Evolutionary conservation across 2,329 filamentous ascomycete species (phyloP).

Genomic region (Venturia pyrina): DNA sequence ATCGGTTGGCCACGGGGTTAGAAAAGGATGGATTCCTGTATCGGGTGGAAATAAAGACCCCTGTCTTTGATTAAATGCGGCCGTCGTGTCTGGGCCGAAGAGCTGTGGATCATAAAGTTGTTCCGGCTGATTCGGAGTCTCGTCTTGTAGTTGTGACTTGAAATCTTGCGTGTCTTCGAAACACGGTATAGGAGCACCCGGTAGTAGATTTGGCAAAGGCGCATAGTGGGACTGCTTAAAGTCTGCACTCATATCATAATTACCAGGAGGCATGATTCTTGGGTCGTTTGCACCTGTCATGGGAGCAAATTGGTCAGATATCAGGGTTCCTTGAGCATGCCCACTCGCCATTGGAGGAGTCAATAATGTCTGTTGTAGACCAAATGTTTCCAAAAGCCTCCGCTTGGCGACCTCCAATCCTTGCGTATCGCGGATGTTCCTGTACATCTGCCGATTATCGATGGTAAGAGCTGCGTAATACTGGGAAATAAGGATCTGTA

Average conservation of each 20-base stretch:
- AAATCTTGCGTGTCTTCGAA: neutral
- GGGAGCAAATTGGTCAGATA: neutral
- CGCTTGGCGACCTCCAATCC: neutral
- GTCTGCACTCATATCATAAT: neutral
- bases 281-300: neutral
- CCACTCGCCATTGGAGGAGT: neutral
- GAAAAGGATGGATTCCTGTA: neutral
- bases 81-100: neutral
- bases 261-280: neutral
- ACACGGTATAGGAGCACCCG: neutral
- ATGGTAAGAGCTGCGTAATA: neutral
- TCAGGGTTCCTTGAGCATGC: neutral
- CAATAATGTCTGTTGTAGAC: neutral
- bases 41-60: neutral
- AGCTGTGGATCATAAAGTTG: neutral
- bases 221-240: neutral
- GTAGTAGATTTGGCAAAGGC: neutral
- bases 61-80: neutral
- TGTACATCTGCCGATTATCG: neutral
- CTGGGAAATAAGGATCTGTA: neutral
- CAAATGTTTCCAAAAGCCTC: neutral
- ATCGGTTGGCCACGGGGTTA: neutral
- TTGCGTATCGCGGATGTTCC: neutral
- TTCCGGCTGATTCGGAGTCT: neutral
- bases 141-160: no score